A percentile compares a stretch with the other conserved stretches of the same genome.
Conservation (phyloP, 331 rosid genomes). For the Telfairia occidentalis region DNA sequence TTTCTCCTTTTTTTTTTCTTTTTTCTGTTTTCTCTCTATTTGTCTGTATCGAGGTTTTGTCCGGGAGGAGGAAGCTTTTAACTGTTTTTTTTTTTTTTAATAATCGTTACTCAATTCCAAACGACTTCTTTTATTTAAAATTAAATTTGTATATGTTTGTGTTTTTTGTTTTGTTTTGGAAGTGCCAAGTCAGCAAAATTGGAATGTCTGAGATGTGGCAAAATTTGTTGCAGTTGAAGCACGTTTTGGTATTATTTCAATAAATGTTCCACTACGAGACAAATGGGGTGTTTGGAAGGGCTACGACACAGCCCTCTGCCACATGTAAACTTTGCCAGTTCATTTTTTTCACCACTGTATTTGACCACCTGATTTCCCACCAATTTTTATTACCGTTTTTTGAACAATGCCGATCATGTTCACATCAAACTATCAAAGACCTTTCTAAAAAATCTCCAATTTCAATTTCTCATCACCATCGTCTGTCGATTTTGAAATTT, state of each 20-base stretch:
- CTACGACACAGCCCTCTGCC: background rate
- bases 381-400: background rate
- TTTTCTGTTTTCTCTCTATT: constrained; percentile 3
- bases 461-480: no score
- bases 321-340: background rate
- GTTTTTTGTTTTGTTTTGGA: background rate
- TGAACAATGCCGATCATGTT: no score
- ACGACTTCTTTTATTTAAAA: background rate
- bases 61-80: background rate
- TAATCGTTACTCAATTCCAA: constrained; percentile 8
- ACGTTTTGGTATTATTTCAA: background rate
- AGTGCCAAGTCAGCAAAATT: constrained; percentile 44
- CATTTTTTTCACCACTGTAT: background rate
- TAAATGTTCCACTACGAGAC: background rate
- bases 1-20: background rate
- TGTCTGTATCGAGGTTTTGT: background rate
- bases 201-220: background rate
- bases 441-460: no score
- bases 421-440: no score
- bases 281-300: background rate
- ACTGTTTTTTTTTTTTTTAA: background rate
- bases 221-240: background rate
- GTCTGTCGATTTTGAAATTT: no score
- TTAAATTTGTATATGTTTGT: background rate
- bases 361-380: background rate